These are phyloP conservation scores for Metschnikowia reukaufii DNA, from an alignment of 805 yeast species.

Conservation along the genomic window DNA sequence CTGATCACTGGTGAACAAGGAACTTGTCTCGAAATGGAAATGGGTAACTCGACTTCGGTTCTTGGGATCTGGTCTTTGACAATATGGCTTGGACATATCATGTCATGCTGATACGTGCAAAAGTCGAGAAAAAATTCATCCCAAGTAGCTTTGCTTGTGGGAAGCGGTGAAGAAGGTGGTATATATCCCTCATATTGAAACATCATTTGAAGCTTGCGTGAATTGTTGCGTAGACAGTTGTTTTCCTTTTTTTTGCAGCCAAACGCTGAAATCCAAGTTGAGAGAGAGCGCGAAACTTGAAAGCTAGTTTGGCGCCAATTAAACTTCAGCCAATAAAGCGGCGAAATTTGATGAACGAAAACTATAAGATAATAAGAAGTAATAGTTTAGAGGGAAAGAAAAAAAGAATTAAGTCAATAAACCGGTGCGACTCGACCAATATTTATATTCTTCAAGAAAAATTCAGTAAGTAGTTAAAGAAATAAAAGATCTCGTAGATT, in stretches of 20 bases:
- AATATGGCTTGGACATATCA: constrained; percentile 3
- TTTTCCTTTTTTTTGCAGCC: constrained; percentile 5
- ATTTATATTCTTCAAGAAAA: neutral
- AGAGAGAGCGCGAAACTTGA: neutral
- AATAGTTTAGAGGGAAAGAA: neutral
- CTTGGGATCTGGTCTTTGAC: constrained; percentile 2
- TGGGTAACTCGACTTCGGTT: constrained; percentile 1
- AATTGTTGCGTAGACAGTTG: too few species aligned
- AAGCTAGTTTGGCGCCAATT: neutral
- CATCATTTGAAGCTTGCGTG: neutral
- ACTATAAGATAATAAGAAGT: neutral
- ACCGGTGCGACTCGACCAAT: neutral
- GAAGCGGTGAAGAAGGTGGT: constrained; percentile 7
- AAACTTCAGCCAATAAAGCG: neutral
- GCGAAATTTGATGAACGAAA: neutral
- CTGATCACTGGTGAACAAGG: constrained; percentile 6
- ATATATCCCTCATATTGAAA: neutral
- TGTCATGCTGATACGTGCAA: neutral
- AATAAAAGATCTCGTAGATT: neutral
- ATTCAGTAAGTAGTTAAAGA: neutral
- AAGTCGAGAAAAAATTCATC: constrained; percentile 2
- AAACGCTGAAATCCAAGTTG: neutral
- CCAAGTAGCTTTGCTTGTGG: neutral
- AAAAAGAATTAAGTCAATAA: too few species aligned
- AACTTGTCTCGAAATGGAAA: constrained; percentile 3